Evolutionary conservation across 73 alveolate genomes (phyloP), one percentile per base, ranked within the genome.

Genomic region (Blepharisma japonicum): DNA sequence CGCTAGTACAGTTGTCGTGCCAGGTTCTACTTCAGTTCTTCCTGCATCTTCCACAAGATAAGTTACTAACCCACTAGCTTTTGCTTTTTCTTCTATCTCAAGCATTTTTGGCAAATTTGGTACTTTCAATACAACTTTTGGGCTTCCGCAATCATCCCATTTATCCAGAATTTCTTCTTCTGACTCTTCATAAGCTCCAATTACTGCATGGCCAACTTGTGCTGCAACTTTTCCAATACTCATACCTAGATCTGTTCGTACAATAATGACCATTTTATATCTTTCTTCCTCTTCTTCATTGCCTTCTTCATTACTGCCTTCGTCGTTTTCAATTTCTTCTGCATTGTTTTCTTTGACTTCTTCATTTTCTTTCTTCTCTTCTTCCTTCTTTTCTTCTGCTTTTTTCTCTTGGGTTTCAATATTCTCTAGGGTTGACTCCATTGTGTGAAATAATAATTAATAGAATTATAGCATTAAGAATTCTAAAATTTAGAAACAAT

Each of bases 201-300:
- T 54, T 6, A 96, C 91, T 7, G 98, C 99, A 87, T 96, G 99
- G 9, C 98, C 98, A 20, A 95, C 92, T 84, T 96, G 94, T 42
- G 99, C 98, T 47, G 98, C 99, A 7, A 96, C 90, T 88, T 96
- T 96, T 49, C 99, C 99, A 71, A 90, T 94, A 77, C 97, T 97
- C 99, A 96, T 96, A 70, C 91, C 91, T n/a, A 96, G 87, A 84
- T 96, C 98, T 82, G 83, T 92, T 81, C 99, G 89, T 55, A 96
- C 99, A 55, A 96, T 87, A 54, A 90, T 84, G 11, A 96, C 98
- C 97, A 92, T 87, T 86, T 94, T 96, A 76, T 88, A 87, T 78
- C 89, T 90, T 50, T 81, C 45, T 48, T 84, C 80, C 21, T 1
- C 0, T 4, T n/a, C 67, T 53, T n/a, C 21, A 18, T 18, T 18